Conservation (phyloP, 2,329 filamentous ascomycete species). For the Talaromyces sp. region DNA sequence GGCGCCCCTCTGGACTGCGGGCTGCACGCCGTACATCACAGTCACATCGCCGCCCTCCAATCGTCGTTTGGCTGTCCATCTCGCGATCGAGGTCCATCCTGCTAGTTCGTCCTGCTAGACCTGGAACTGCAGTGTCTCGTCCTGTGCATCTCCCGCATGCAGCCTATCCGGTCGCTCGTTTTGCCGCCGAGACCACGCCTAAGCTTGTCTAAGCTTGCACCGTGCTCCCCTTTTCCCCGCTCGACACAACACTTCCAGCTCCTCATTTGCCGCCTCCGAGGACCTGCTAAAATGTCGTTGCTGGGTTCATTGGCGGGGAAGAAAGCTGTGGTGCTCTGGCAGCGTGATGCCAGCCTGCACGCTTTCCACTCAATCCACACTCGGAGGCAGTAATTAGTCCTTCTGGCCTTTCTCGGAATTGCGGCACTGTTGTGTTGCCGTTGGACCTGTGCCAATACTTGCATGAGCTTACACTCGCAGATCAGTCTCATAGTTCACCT, state of each 20-base stretch:
- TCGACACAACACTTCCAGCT: background rate
- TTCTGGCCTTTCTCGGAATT: background rate
- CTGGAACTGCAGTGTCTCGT: background rate
- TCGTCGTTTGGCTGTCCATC: background rate
- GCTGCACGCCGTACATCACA: slow-evolving; percentile 7
- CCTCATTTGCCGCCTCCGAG: slow-evolving; percentile 5
- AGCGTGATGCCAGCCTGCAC: background rate
- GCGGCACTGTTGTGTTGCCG: background rate
- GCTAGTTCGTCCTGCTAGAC: background rate
- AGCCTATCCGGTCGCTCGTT: slow-evolving; percentile 8
- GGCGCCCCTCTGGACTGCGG: background rate
- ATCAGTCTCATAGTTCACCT: background rate
- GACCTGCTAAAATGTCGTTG: background rate
- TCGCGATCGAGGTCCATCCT: background rate
- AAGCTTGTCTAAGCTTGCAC: background rate
- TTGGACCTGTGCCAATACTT: background rate
- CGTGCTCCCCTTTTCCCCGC: background rate
- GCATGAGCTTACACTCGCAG: background rate
- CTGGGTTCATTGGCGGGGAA: background rate
- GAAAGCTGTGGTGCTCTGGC: background rate
- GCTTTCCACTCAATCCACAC: background rate
- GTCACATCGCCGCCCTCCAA: slow-evolving; percentile 1
- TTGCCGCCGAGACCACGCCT: slow-evolving; percentile 5
- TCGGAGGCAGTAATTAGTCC: background rate
- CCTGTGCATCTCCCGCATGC: background rate